phyloP scores from a whole-genome alignment of 768 basidiomycete species.

The Phanerochaete carnosa region DNA sequence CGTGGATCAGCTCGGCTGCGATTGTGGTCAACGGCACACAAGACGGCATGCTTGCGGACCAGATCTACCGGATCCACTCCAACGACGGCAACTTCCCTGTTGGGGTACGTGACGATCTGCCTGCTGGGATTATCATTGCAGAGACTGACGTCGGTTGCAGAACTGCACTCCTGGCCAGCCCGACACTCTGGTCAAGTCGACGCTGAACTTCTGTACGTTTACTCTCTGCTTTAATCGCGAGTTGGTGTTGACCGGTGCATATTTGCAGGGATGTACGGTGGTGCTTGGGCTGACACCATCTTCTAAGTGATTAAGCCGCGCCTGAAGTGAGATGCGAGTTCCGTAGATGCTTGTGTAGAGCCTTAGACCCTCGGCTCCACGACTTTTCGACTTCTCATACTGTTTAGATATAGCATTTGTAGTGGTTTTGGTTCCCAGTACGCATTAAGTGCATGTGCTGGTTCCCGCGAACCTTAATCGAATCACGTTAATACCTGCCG shows the following conservation, averaged over 20 bases:
- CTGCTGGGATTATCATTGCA: constrained; percentile 23
- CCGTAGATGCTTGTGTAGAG: no score
- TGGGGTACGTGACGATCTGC: neutral
- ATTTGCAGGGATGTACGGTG: neutral
- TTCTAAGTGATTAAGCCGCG: no score
- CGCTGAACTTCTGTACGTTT: constrained; percentile 47
- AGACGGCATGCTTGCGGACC: constrained; percentile 44
- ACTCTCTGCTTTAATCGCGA: neutral
- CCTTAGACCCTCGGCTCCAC: no score
- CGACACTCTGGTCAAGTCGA: constrained; percentile 46
- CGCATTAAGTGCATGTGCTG: no score
- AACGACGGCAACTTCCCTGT: constrained; percentile 52
- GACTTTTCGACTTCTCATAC: no score
- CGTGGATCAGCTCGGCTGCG: constrained; percentile 46
- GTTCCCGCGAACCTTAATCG: no score
- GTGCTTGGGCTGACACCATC: neutral
- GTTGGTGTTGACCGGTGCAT: neutral
- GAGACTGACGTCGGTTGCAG: constrained; percentile 2
- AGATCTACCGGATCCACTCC: constrained; percentile 51
- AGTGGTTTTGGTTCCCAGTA: no score
- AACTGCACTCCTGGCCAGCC: constrained; percentile 33
- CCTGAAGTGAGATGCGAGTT: no score
- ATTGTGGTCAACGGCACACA: constrained; percentile 29
- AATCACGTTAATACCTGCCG: no score
- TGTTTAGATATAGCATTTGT: no score